These are phyloP conservation scores for Smallanthus sonchifolius DNA, from an alignment of 129 eudicot species.

Conservation along the genomic window DNA sequence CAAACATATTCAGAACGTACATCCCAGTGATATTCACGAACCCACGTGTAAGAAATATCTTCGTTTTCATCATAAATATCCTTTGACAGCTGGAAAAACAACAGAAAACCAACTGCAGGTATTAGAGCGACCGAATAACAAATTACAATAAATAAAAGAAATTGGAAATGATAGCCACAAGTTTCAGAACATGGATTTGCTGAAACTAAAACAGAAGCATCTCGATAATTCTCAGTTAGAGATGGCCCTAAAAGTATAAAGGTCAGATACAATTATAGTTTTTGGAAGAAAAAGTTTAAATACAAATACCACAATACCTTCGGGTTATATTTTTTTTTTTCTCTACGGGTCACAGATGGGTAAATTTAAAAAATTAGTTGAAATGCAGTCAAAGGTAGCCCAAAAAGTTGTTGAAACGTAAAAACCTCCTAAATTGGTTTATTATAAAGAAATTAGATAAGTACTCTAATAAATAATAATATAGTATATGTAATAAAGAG, in stretches of 20 bases:
- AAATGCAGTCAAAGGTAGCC: not conserved
- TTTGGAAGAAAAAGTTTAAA: not conserved
- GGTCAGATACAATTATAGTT: not conserved
- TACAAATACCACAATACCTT: not conserved
- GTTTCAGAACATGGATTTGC: not conserved
- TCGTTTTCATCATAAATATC: slow-evolving; percentile 83
- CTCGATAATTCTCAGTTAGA: not conserved
- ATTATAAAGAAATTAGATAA: not conserved
- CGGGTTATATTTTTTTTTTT: not conserved
- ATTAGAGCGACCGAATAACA: slow-evolving; percentile 3
- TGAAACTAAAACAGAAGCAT: slow-evolving; percentile 7
- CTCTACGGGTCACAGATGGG: not conserved
- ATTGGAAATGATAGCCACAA: not conserved
- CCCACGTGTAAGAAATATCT: slow-evolving; percentile 83
- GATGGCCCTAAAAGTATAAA: not conserved
- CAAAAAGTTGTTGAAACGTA: not conserved
- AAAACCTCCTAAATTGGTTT: not conserved
- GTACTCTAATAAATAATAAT: not conserved
- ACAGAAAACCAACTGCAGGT: not conserved
- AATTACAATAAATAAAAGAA: not conserved
- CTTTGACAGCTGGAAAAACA: slow-evolving; percentile 65
- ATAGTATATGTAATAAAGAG: not conserved
- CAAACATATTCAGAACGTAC: slow-evolving; percentile 40
- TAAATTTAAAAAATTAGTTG: not conserved
- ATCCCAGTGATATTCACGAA: slow-evolving; percentile 94